A percentile compares a stretch with the other conserved stretches of the same genome.
Conservation (phyloP, 2,329 filamentous ascomycete species). For the Fusarium austroafricanum region DNA sequence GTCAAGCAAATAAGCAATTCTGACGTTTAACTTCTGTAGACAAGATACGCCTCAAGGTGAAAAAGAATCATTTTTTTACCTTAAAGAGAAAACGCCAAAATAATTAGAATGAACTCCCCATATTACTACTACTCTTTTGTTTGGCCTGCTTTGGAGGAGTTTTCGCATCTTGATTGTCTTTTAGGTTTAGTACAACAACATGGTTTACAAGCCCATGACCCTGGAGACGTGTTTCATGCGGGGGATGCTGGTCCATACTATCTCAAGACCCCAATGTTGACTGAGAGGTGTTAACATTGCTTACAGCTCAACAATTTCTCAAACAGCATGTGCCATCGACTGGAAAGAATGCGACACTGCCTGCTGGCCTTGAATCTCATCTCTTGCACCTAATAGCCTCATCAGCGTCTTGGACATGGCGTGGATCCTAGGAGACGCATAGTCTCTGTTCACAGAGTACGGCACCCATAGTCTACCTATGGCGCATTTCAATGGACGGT, state of each 20-base stretch:
- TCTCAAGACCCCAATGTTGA: slow-evolving; percentile 5
- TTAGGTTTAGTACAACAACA: slow-evolving; percentile 23
- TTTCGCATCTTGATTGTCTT: slow-evolving; percentile 24
- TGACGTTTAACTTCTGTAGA: background rate
- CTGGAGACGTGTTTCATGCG: slow-evolving; percentile 35
- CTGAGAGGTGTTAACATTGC: slow-evolving; percentile 7
- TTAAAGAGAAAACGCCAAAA: background rate
- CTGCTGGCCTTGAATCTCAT: background rate
- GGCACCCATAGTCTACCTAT: background rate
- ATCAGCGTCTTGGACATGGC: background rate
- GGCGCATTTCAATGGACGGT: background rate
- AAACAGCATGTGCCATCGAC: background rate
- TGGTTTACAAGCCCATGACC: slow-evolving; percentile 23
- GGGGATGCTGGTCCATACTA: slow-evolving; percentile 21
- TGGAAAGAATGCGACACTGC: background rate
- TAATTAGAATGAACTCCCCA: background rate
- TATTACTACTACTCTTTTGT: background rate
- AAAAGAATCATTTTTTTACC: background rate
- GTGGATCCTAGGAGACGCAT: background rate
- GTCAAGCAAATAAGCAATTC: background rate
- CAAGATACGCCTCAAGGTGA: background rate
- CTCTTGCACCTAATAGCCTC: background rate
- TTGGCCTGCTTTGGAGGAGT: background rate
- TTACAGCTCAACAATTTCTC: background rate
- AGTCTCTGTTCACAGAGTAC: background rate